A percentile compares a stretch with the other conserved stretches of the same genome.
These are phyloP conservation scores for Suhomyces terraborum DNA, from an alignment of 1,139 yeast species.

Conservation along the genomic window DNA sequence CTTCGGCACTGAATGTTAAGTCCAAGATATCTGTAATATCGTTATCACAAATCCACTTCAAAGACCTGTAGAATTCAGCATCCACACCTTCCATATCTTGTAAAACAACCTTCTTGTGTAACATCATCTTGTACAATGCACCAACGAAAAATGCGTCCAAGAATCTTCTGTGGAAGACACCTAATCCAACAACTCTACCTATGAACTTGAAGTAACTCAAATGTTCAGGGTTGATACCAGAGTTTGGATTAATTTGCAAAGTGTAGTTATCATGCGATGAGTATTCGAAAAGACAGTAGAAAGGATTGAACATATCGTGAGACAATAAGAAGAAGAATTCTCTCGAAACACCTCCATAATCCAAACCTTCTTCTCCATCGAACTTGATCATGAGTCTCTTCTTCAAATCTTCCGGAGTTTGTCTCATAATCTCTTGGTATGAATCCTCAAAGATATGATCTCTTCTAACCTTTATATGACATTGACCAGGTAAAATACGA, in stretches of 20 bases:
- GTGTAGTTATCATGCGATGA: constrained; percentile 98
- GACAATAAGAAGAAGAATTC: constrained; percentile 95
- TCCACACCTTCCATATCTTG: constrained; percentile 99
- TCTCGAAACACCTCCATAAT: constrained; percentile 98
- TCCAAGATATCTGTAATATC: constrained; percentile 83
- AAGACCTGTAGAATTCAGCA: constrained; percentile 90
- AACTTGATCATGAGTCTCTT: constrained; percentile 97
- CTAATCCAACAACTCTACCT: constrained; percentile 97
- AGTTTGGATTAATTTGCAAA: constrained; percentile 93
- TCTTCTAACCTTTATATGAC: constrained; percentile 96
- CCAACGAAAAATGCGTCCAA: constrained; percentile 98
- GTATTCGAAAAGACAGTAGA: constrained; percentile 93
- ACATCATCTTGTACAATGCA: constrained; percentile 96
- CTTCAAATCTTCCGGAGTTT: constrained; percentile 96
- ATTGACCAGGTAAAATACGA: constrained; percentile 96
- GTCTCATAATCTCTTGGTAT: constrained; percentile 97
- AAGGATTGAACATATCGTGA: constrained; percentile 98
- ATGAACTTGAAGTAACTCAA: constrained; percentile 95
- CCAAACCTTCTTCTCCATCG: constrained; percentile 99
- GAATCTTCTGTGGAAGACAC: constrained; percentile 97
- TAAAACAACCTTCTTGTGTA: constrained; percentile 87
- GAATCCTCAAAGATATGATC: constrained; percentile 96
- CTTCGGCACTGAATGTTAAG: constrained; percentile 91
- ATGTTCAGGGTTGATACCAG: constrained; percentile 98
- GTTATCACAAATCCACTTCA: constrained; percentile 94